These are phyloP conservation scores for Erigeron canadensis DNA, from an alignment of 129 eudicot genomes.

Conservation along the genomic window DNA sequence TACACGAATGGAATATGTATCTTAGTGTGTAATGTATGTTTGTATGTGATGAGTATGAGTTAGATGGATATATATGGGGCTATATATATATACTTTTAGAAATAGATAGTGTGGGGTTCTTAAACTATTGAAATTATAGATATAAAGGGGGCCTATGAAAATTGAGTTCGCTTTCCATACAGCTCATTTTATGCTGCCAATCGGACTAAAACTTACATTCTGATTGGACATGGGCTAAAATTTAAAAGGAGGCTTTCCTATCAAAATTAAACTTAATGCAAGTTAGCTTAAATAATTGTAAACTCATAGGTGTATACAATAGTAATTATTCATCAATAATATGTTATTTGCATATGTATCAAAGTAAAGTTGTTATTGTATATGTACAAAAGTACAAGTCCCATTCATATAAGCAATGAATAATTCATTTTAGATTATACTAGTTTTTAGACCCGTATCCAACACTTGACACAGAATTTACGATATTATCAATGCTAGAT, in stretches of 20 bases:
- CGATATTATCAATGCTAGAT: no score
- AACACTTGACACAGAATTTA: no score
- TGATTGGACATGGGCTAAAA: conserved; percentile 19
- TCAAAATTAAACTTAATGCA: conserved; percentile 21
- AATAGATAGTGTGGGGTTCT: neutral
- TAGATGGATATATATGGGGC: neutral
- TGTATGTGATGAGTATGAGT: conserved; percentile 1
- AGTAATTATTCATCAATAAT: neutral
- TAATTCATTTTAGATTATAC: no score
- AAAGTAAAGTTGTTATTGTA: no score
- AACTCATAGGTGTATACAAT: neutral
- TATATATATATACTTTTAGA: neutral
- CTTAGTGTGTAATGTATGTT: neutral
- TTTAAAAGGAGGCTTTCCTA: conserved; percentile 4
- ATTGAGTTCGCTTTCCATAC: conserved; percentile 45
- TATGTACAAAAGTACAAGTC: no score
- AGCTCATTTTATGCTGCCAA: conserved; percentile 70
- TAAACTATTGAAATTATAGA: neutral
- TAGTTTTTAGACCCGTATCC: no score
- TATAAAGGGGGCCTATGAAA: conserved; percentile 7
- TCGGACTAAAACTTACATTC: conserved; percentile 5
- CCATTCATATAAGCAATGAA: no score
- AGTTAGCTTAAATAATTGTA: neutral
- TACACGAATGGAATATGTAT: neutral
- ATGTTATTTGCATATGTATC: neutral